A percentile compares a stretch with the other conserved stretches of the same genome.
phyloP scores from a whole-genome alignment of 129 eudicot genomes.

The Artemisia tridentata region DNA sequence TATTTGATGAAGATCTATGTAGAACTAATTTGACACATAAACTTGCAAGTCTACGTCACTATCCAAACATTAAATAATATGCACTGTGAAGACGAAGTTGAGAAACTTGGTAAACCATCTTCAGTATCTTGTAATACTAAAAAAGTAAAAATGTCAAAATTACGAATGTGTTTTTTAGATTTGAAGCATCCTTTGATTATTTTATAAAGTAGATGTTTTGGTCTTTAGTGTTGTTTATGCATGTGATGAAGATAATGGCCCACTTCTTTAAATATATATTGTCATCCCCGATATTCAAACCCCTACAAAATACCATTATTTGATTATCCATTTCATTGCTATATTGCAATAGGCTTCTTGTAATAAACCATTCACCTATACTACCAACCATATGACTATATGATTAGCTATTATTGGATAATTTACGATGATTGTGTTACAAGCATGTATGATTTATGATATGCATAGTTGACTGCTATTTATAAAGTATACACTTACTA shows the following conservation, averaged over 20 bases:
- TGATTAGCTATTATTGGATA: neutral
- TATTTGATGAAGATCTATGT: too few species aligned
- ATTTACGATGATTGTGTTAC: neutral
- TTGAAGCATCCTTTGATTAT: neutral
- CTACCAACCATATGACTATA: slow-evolving; percentile 2
- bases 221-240: slow-evolving; percentile 34
- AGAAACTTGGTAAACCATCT: neutral
- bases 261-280: slow-evolving; percentile 22
- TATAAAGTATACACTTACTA: neutral
- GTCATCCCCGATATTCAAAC: slow-evolving; percentile 15
- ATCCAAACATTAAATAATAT: too few species aligned
- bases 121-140: neutral
- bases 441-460: neutral
- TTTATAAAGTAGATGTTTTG: slow-evolving; percentile 1
- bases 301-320: slow-evolving; percentile 16
- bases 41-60: too few species aligned
- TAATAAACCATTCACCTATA: neutral
- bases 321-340: neutral
- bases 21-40: too few species aligned
- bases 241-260: slow-evolving; percentile 32
- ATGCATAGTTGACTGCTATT: neutral
- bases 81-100: neutral
- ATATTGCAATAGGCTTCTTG: neutral
- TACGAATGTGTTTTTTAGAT: neutral
- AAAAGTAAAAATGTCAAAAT: neutral